Percentiles rank a stretch among this genome's conserved stretches.
Conservation (phyloP, 768 basidiomycete genomes). For the Auriscalpium orientale region DNA sequence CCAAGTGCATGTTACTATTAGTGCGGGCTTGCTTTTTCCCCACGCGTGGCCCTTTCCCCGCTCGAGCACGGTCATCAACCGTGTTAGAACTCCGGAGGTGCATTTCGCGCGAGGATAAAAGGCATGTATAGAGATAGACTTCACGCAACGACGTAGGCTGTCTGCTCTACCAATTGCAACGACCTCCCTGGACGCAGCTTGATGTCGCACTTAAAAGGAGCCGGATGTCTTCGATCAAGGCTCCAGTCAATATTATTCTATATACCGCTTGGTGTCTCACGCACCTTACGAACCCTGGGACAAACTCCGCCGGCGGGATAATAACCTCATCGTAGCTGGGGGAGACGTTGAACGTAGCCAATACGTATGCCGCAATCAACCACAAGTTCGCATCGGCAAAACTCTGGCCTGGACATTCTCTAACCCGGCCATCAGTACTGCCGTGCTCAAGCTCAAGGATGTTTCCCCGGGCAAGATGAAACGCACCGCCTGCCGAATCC, state of each 20-base stretch:
- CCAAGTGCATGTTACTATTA: too few relatives aligned
- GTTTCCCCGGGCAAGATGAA: too few relatives aligned
- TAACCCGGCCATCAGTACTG: neutral
- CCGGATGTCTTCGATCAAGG: slow-evolving; percentile 13
- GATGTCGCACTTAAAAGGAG: slow-evolving; percentile 16
- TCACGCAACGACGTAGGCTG: neutral
- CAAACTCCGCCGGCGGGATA: slow-evolving; percentile 5
- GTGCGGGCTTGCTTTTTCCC: too few relatives aligned
- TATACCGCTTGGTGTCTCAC: neutral
- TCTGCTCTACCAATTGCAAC: slow-evolving; percentile 3
- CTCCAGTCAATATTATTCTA: neutral
- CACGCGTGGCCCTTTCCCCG: too few relatives aligned
- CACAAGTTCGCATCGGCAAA: slow-evolving; percentile 16
- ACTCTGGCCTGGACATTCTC: slow-evolving; percentile 13
- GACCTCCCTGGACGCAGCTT: slow-evolving; percentile 14
- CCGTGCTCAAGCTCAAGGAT: neutral
- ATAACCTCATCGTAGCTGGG: slow-evolving; percentile 6
- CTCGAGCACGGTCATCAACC: too few relatives aligned
- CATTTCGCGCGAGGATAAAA: neutral
- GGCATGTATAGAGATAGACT: neutral
- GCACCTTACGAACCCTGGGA: slow-evolving; percentile 15
- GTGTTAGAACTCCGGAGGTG: too few relatives aligned
- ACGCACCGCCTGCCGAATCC: slow-evolving; percentile 15
- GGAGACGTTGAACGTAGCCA: slow-evolving; percentile 10
- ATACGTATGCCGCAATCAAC: slow-evolving; percentile 9